phyloP scores from a whole-genome alignment of 2,329 filamentous ascomycete species.

The Pochonia chlamydosporia region DNA sequence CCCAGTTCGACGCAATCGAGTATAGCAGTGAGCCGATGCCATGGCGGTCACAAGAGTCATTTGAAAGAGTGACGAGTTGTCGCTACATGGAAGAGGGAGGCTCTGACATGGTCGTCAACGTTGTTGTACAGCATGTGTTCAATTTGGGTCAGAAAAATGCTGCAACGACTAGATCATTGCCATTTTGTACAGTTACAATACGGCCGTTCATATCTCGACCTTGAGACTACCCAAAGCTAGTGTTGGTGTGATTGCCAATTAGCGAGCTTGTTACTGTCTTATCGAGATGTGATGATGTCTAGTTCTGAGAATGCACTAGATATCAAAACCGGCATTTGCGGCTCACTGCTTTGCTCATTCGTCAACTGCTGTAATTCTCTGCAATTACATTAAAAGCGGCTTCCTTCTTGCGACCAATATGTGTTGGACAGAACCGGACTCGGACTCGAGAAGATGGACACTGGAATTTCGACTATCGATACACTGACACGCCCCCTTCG shows the following conservation, averaged over 20 bases:
- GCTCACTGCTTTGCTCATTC: conserved; percentile 13
- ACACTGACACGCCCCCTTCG: conserved; percentile 63
- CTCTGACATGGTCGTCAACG: neutral
- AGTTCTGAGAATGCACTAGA: neutral
- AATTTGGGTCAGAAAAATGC: neutral
- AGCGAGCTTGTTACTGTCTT: neutral
- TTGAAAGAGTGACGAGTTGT: neutral
- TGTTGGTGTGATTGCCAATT: conserved; percentile 1
- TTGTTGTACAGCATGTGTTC: neutral
- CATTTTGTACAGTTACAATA: neutral
- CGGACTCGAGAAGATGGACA: conserved; percentile 9
- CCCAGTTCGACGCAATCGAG: conserved; percentile 32
- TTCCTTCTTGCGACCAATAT: conserved; percentile 7
- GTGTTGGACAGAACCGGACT: conserved; percentile 22
- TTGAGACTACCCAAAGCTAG: neutral
- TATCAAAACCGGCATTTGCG: neutral
- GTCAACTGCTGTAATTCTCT: neutral
- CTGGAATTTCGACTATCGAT: conserved; percentile 25
- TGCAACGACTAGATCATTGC: neutral
- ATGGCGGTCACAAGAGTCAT: neutral
- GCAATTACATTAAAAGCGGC: neutral
- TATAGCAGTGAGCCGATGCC: conserved; percentile 44
- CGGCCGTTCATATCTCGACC: neutral
- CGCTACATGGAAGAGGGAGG: neutral
- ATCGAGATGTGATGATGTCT: neutral